Base-by-base conservation (phyloP, 768 basidiomycete genomes). In the Leccinum incarnatum region DNA sequence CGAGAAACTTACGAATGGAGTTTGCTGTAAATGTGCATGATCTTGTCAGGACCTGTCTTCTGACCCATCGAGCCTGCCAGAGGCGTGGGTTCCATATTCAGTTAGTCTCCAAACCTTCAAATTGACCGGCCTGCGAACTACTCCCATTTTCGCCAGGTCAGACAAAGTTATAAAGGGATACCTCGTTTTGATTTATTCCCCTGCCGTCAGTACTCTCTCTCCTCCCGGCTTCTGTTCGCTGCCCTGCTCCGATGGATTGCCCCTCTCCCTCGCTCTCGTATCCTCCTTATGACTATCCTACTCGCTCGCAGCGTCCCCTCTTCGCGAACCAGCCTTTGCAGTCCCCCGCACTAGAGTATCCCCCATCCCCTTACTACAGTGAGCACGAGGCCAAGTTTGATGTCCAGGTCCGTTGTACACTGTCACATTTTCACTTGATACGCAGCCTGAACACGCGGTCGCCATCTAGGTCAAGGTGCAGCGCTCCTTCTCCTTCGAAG, bases 401-500 rank as follows among this genome's bases (percentile, higher is more conserved):
- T 55, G 66, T 72, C 1, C 62, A 66, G 54, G 72, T 64, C 1
- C 2, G 64, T 55, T 37, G 3, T 19, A 4, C 30, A 30, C 25
- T 12, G 21, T 17, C 0, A 7, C 52, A 30, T 23, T 17, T 11
- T 30, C 10, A 2, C 42, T 19, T 19, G 23, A 49, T 27, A 5
- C 50, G 0, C 60, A 21, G 36, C 25, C 25, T 42, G 17, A 51
- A 59, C 59, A 36, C 47, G 45, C 54, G 12, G 42, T 4, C 40
- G 23, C 53, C 56, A 45, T 57, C 1, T 10, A 73, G 72, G 62
- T 73, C 50, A 70, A 62, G 3, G 71, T 71, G 0, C 72, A 68
- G 29, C 72, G 72, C 12, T 61, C 72, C 40, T 73, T 73, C 42
- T 65, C 72, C 1, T 73, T 75, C 51, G 72, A 73, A 51, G 73